Conservation (phyloP, 1,284 basidiomycete genomes). For the Ceratobasidium papillatum region DNA sequence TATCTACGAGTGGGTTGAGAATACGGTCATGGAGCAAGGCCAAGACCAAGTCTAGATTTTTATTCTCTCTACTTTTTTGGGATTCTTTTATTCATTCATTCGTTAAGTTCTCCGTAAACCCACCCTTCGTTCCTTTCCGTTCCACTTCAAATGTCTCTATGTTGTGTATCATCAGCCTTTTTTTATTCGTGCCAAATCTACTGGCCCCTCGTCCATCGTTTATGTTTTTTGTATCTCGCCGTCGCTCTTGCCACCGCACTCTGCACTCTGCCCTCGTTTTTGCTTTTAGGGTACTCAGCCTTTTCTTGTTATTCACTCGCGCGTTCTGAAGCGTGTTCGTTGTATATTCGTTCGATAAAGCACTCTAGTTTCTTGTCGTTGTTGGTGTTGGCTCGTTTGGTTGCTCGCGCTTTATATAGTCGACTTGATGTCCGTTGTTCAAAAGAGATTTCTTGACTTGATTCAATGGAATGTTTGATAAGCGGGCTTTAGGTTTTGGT, state of each 20-base stretch:
- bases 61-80: background rate
- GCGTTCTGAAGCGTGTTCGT: background rate
- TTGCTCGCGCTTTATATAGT: slow-evolving; percentile 1
- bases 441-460: background rate
- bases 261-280: slow-evolving; percentile 6
- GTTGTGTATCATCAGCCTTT: slow-evolving; percentile 28
- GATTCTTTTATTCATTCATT: background rate
- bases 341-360: slow-evolving; percentile 21
- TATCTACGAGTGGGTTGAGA: slow-evolving; percentile 34
- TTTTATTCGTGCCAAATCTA: slow-evolving; percentile 19
- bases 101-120: slow-evolving; percentile 26
- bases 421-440: slow-evolving; percentile 32
- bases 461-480: background rate
- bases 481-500: background rate
- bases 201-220: slow-evolving; percentile 5
- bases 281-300: background rate
- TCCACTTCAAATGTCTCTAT: background rate
- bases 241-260: background rate
- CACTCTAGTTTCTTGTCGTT: slow-evolving; percentile 13
- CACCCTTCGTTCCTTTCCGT: slow-evolving; percentile 19
- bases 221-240: slow-evolving; percentile 9
- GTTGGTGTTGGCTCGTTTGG: background rate
- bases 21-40: slow-evolving; percentile 26
- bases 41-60: background rate
- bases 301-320: background rate